Percentiles rank a stretch among this genome's conserved stretches.
These are phyloP conservation scores for Phytophthora rubi DNA, from an alignment of 352 stramenopile species.

Conservation along the genomic window DNA sequence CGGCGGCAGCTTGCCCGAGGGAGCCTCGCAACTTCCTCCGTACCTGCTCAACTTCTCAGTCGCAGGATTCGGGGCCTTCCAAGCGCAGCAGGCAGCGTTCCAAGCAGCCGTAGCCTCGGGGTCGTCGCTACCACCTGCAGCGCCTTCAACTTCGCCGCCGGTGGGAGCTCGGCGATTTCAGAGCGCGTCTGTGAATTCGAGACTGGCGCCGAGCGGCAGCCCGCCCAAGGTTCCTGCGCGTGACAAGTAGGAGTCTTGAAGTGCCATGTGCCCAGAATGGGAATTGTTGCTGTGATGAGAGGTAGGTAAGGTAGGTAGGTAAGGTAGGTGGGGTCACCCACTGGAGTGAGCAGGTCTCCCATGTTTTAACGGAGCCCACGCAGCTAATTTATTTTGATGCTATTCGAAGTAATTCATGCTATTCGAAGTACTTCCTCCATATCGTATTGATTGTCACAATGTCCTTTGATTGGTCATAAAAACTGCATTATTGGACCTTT, in stretches of 20 bases:
- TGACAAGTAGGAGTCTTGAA: constrained; percentile 29
- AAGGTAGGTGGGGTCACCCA: neutral
- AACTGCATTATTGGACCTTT: no score
- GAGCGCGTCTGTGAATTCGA: constrained; percentile 2
- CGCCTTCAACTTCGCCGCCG: constrained; percentile 29
- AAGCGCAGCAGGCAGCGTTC: constrained; percentile 59
- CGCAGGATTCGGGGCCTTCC: constrained; percentile 63
- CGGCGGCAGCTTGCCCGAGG: constrained; percentile 28
- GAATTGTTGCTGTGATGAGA: constrained; percentile 9
- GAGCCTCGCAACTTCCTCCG: constrained; percentile 45
- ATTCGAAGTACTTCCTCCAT: no score
- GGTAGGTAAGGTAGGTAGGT: neutral
- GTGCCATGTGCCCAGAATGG: constrained; percentile 20
- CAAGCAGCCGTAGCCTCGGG: constrained; percentile 43
- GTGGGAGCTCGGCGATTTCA: constrained; percentile 17
- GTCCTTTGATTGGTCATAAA: no score
- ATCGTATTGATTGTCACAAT: no score
- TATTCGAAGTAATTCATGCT: no score
- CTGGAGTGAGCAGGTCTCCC: neutral
- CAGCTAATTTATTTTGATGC: constrained; percentile 33
- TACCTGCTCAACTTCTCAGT: constrained; percentile 69
- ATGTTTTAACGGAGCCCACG: neutral
- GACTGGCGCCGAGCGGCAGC: constrained; percentile 25
- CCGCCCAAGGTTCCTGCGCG: constrained; percentile 19
- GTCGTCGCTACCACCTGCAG: constrained; percentile 25